Evolutionary conservation across 257 asterid genomes (phyloP), one percentile per base, ranked within the genome.

Genomic region (Fraxinus cuspidata): DNA sequence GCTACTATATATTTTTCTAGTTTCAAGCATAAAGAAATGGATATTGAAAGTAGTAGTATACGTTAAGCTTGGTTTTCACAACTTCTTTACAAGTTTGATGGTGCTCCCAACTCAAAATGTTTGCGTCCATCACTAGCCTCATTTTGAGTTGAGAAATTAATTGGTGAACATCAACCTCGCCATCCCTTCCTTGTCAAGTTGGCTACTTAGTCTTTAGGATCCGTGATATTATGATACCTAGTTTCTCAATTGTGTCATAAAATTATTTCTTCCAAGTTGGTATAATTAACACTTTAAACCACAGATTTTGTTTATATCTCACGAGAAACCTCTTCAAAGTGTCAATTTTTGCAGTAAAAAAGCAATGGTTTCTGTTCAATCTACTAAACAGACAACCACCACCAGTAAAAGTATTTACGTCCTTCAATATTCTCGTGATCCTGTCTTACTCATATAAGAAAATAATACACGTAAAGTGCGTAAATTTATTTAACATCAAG

Each of bases 311-410:
- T 67, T 65, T 75, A 49, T 44, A 66, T 77, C 66, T 77, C 92
- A 86, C 90, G 87, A 71, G 92, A 86, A 75, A 76, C 40, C 87
- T 76, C 78, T 65, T 71, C 28, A 77, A 65, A 71, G 28, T 44
- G n/a, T 70, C 64, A 78, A 56, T 70, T 82, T 80, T 31, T 16
- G 71, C 35, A 72, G 29, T 65, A 49, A 47, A 37, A 69, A 47
- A 35, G 70, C 72, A 37, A 37, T 56, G 51, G 70, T 70, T 70
- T 31, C 25, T 19, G 51, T 74, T 71, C 35, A 49, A 74, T 60
- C 12, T 32, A 28, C 27, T 70, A 63, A 78, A n/a, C 75, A 72
- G 69, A 56, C 76, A 63, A 70, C 85, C 66, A 79, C 82, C 83
- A 66, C 80, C 78, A 8, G 13, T n/a, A n/a, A 56, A 47, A 72